Evolutionary conservation across 1,284 basidiomycete genomes (phyloP).

Genomic region (Apiotrichum porosum): DNA sequence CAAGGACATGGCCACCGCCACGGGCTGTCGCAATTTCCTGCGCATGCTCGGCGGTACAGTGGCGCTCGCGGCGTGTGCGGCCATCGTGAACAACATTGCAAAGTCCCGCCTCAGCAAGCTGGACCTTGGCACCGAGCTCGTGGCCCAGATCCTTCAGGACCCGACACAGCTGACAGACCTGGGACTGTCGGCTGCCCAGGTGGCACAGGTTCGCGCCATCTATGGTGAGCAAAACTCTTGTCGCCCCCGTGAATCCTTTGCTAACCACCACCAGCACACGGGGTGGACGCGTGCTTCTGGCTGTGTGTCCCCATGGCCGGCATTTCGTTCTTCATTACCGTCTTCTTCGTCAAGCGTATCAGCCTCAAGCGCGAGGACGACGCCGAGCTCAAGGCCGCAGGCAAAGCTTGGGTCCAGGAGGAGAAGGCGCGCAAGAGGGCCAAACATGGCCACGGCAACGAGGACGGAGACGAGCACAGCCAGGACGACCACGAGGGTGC

Average conservation of each 20-base stretch:
- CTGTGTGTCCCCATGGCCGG: constrained; percentile 30
- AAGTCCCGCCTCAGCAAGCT: constrained; percentile 5
- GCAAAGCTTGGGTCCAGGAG: constrained; percentile 24
- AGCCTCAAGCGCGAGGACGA: constrained; percentile 32
- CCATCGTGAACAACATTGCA: constrained; percentile 31
- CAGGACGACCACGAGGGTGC: no score
- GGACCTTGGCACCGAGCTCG: not conserved
- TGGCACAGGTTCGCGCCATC: constrained; percentile 16
- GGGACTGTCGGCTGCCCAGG: constrained; percentile 13
- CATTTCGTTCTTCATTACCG: constrained; percentile 26
- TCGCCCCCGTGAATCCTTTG: no score
- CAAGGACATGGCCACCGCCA: constrained; percentile 37
- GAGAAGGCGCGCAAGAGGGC: constrained; percentile 13
- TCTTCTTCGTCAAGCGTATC: constrained; percentile 31
- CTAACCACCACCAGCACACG: constrained; percentile 5
- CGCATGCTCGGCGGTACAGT: constrained; percentile 31
- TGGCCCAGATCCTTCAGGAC: constrained; percentile 18
- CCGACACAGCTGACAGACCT: constrained; percentile 23
- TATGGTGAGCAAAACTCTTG: constrained; percentile 25
- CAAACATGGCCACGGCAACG: not conserved
- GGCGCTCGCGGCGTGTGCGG: constrained; percentile 21
- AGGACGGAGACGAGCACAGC: not conserved
- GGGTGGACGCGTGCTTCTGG: constrained; percentile 31
- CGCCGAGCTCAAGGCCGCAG: constrained; percentile 25
- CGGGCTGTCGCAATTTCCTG: constrained; percentile 32